Percentiles rank a stretch among this genome's conserved stretches.
phyloP scores from a whole-genome alignment of 1,139 yeast species.

The Hanseniaspora sp. region DNA sequence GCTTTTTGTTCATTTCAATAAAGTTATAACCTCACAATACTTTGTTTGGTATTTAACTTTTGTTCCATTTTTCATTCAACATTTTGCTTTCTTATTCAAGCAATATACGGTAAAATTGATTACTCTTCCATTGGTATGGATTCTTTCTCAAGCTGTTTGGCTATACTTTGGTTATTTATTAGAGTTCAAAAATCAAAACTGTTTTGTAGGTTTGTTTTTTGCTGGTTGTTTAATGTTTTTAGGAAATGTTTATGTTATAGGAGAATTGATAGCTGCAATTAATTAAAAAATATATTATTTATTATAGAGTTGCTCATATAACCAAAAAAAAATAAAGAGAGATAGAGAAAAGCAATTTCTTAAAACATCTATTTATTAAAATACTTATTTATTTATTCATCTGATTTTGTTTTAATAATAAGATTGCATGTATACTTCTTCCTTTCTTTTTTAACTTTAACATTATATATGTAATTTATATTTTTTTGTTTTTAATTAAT shows the following conservation, averaged over 20 bases:
- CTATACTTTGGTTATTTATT: slow-evolving; percentile 62
- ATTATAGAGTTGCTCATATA: no score
- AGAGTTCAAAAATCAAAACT: slow-evolving; percentile 65
- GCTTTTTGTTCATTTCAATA: slow-evolving; percentile 80
- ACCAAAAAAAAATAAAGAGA: no score
- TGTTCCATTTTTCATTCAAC: slow-evolving; percentile 56
- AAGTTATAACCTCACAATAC: slow-evolving; percentile 88
- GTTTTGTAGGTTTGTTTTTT: slow-evolving; percentile 51
- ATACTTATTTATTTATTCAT: no score
- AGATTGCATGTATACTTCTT: no score
- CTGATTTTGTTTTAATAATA: no score
- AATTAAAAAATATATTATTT: no score
- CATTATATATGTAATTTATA: no score
- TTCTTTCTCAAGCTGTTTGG: slow-evolving; percentile 66
- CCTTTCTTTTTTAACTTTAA: no score
- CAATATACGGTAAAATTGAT: slow-evolving; percentile 31
- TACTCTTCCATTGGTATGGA: slow-evolving; percentile 46
- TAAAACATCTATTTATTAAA: no score
- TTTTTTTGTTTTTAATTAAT: no score
- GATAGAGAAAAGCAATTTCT: background rate
- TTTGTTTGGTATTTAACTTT: slow-evolving; percentile 87
- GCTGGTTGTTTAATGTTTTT: slow-evolving; percentile 58
- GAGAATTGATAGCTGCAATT: slow-evolving; percentile 39
- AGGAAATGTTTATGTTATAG: slow-evolving; percentile 54
- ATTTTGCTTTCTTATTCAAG: slow-evolving; percentile 20